Conservation (phyloP, 805 yeast species). For the Candida ortonii region DNA sequence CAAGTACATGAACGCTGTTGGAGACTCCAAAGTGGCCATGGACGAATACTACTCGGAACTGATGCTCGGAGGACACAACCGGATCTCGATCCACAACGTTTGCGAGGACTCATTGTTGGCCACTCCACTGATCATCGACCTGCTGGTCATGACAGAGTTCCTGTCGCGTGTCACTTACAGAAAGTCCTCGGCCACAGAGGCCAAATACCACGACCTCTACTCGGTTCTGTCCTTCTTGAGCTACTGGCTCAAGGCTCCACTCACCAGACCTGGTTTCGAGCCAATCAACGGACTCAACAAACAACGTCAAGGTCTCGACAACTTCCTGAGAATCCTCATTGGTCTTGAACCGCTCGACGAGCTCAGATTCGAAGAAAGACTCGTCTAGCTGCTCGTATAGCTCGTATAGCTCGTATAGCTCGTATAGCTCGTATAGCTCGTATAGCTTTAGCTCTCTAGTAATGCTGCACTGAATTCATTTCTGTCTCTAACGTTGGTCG, state of each 20-base stretch:
- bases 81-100: conserved; percentile 89
- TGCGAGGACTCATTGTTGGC: conserved; percentile 96
- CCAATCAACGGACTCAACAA: conserved; percentile 92
- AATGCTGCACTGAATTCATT: too few species aligned
- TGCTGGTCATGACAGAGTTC: conserved; percentile 87
- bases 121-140: conserved; percentile 89
- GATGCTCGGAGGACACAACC: conserved; percentile 97
- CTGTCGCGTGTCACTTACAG: conserved; percentile 81
- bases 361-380: conserved; percentile 91
- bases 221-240: conserved; percentile 83
- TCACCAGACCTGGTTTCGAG: conserved; percentile 85
- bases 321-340: conserved; percentile 81
- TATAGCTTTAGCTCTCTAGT: too few species aligned
- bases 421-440: too few species aligned
- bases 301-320: conserved; percentile 90
- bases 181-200: conserved; percentile 43
- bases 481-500: conserved; percentile 18
- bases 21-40: conserved; percentile 97
- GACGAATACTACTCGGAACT: conserved; percentile 96
- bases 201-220: conserved; percentile 61
- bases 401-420: too few species aligned
- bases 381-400: conserved; percentile 29
- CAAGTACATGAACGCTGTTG: conserved; percentile 91
- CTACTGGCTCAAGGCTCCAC: conserved; percentile 97
- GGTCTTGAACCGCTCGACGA: conserved; percentile 91